Conservation (phyloP, 176 grass and related monocot species). For the Musa troglodytarum region DNA sequence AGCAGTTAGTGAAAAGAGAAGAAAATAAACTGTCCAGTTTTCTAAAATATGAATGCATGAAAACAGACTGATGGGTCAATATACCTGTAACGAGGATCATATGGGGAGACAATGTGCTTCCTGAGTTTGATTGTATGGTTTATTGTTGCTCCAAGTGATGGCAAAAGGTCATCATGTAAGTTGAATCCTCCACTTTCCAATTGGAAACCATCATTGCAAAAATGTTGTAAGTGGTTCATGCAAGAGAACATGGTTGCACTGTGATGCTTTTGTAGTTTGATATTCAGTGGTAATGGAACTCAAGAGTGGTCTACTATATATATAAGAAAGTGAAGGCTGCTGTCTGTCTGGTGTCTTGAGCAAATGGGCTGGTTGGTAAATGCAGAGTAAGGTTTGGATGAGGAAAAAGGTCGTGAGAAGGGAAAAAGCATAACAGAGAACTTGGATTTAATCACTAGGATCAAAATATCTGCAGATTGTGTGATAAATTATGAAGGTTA, state of each 20-base stretch:
- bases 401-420: neutral
- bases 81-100: constrained; percentile 54
- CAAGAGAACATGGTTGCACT: constrained; percentile 27
- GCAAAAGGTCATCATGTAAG: constrained; percentile 34
- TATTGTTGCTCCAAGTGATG: constrained; percentile 35
- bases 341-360: neutral
- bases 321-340: neutral
- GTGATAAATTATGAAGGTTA: neutral
- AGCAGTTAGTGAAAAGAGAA: neutral
- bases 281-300: neutral
- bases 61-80: too few species aligned
- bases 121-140: constrained; percentile 24
- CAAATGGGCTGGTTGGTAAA: neutral
- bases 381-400: neutral
- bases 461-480: neutral
- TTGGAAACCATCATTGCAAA: constrained; percentile 23
- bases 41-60: neutral
- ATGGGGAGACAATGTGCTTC: constrained; percentile 41
- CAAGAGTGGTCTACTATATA: neutral
- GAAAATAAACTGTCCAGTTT: neutral
- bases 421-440: neutral
- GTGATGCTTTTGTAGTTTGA: neutral
- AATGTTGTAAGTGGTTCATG: constrained; percentile 4
- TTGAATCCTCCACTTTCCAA: neutral
- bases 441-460: neutral